phyloP scores from a whole-genome alignment of 441 rosid species.

The Erodium moschatum region DNA sequence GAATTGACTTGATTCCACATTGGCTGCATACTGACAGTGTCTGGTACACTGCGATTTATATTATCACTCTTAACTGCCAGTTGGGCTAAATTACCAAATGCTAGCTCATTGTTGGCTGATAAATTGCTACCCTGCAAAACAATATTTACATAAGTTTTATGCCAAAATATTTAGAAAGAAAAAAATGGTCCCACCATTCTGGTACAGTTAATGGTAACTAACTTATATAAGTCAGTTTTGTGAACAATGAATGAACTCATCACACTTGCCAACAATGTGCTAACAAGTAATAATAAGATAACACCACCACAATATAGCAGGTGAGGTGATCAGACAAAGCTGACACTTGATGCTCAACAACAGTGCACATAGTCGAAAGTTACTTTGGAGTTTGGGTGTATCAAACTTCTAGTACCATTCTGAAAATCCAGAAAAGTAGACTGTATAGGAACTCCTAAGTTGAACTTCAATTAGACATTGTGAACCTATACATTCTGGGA shows the following conservation, averaged over 20 bases:
- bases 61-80: conserved; percentile 26
- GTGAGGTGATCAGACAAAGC: not conserved
- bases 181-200: not conserved
- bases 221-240: conserved; percentile 2
- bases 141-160: conserved; percentile 18
- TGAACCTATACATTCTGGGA: not conserved
- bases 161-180: conserved; percentile 7
- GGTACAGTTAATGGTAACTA: conserved; percentile 3
- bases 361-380: not conserved
- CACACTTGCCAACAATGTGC: not conserved
- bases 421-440: not conserved
- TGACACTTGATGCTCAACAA: conserved; percentile 3
- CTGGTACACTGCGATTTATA: conserved; percentile 21
- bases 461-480: not conserved
- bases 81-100: conserved; percentile 29
- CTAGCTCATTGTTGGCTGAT: conserved; percentile 30
- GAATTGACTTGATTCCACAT: conserved; percentile 31
- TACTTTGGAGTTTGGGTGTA: not conserved
- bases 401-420: not conserved
- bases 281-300: not conserved
- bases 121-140: conserved; percentile 39
- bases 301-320: conserved; percentile 6
- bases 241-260: conserved; percentile 4
- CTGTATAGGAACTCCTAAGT: not conserved
- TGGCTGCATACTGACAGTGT: conserved; percentile 31